Evolutionary conservation across 2,329 filamentous ascomycete species (phyloP).

Genomic region (Fusarium guadeloupense): DNA sequence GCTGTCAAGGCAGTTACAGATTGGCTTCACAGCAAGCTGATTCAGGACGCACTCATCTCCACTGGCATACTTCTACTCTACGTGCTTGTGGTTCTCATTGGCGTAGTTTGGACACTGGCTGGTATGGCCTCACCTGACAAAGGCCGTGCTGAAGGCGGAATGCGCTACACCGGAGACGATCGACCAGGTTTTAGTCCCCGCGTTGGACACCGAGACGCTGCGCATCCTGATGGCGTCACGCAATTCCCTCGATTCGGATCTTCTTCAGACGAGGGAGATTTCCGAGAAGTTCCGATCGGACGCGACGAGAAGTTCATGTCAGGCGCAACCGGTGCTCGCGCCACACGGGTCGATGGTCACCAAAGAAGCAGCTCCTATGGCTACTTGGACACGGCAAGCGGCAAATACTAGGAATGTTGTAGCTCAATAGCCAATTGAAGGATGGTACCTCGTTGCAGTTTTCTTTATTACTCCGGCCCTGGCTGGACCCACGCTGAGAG

Average conservation of each 20-base stretch:
- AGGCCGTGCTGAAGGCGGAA: conserved; percentile 62
- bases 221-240: conserved; percentile 30
- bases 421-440: conserved; percentile 26
- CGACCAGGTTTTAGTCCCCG: conserved; percentile 43
- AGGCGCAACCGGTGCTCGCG: conserved; percentile 35
- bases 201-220: conserved; percentile 33
- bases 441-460: conserved; percentile 25
- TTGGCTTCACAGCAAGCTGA: conserved; percentile 73
- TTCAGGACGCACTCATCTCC: conserved; percentile 83
- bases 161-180: conserved; percentile 48
- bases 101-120: conserved; percentile 71
- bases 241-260: conserved; percentile 43
- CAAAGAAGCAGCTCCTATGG: conserved; percentile 50
- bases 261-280: conserved; percentile 38
- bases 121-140: conserved; percentile 69
- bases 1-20: conserved; percentile 76
- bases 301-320: conserved; percentile 45
- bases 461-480: conserved; percentile 36
- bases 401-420: conserved; percentile 39
- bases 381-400: conserved; percentile 44
- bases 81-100: conserved; percentile 78
- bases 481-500: conserved; percentile 43
- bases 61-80: conserved; percentile 78
- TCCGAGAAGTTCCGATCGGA: conserved; percentile 21
- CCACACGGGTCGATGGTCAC: conserved; percentile 43